Evolutionary conservation across 1,284 basidiomycete species (phyloP).

Genomic region (Ceratorhiza oryzae-sativae): DNA sequence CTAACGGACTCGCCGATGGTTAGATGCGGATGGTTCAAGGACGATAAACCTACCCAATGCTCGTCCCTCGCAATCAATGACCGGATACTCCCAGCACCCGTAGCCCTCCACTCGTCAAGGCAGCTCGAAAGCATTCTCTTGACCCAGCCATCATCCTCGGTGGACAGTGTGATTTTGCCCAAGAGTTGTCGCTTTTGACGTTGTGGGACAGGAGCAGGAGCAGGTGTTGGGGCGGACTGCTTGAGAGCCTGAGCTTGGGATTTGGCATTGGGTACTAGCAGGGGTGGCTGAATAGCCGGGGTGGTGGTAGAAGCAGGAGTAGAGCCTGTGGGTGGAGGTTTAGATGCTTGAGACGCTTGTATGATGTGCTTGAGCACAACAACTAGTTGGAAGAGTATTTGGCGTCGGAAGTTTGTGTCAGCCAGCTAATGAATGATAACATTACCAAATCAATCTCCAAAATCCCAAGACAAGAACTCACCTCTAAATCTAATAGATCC

Average conservation of each 20-base stretch:
- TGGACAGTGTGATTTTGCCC: slow-evolving; percentile 72
- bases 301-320: slow-evolving; percentile 50
- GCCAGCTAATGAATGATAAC: slow-evolving; percentile 70
- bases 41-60: slow-evolving; percentile 69
- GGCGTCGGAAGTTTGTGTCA: slow-evolving; percentile 88
- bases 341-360: slow-evolving; percentile 62
- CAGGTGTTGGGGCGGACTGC: slow-evolving; percentile 5
- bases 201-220: not conserved
- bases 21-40: not conserved
- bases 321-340: slow-evolving; percentile 72
- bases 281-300: not conserved
- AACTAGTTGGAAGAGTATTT: slow-evolving; percentile 85
- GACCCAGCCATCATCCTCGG: slow-evolving; percentile 72
- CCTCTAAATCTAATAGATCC: slow-evolving; percentile 85
- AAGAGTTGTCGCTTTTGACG: slow-evolving; percentile 17
- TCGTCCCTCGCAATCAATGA: slow-evolving; percentile 61
- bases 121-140: slow-evolving; percentile 69
- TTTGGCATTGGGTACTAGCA: slow-evolving; percentile 35
- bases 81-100: slow-evolving; percentile 67
- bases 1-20: slow-evolving; percentile 35
- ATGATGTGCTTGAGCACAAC: slow-evolving; percentile 83
- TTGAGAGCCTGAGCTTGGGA: slow-evolving; percentile 12
- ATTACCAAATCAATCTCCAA: slow-evolving; percentile 2
- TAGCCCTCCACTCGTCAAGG: slow-evolving; percentile 73
- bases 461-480: slow-evolving; percentile 49